These are phyloP conservation scores for Leishmania braziliensis DNA, from an alignment of 208 protist species.

Conservation along the genomic window DNA sequence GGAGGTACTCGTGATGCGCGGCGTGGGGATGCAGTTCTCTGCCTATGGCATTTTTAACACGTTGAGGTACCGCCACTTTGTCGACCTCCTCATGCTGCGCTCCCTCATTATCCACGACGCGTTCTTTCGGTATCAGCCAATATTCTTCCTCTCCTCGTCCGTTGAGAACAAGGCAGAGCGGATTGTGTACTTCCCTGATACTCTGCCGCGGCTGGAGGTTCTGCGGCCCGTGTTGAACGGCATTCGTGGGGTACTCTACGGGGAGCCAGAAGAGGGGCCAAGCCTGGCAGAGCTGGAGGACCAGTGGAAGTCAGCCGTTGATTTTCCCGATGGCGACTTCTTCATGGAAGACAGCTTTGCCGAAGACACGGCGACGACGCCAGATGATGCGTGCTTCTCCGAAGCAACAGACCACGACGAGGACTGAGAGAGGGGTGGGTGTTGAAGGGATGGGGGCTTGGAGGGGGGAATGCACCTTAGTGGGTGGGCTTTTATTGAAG, in stretches of 20 bases:
- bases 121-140: slow-evolving; percentile 78
- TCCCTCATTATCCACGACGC: slow-evolving; percentile 83
- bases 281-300: slow-evolving; percentile 62
- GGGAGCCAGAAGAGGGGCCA: slow-evolving; percentile 59
- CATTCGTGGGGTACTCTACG: slow-evolving; percentile 74
- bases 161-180: slow-evolving; percentile 65
- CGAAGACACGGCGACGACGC: slow-evolving; percentile 31
- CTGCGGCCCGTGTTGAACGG: slow-evolving; percentile 71
- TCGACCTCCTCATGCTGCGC: slow-evolving; percentile 72
- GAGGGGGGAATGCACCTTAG: neutral
- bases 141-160: slow-evolving; percentile 83
- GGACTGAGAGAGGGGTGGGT: neutral
- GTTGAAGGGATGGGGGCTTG: neutral
- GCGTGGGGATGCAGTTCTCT: slow-evolving; percentile 78
- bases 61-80: slow-evolving; percentile 46
- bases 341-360: slow-evolving; percentile 41
- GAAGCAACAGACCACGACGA: slow-evolving; percentile 18
- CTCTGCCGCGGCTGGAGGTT: slow-evolving; percentile 73
- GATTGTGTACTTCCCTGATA: slow-evolving; percentile 75
- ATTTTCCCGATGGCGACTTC: slow-evolving; percentile 16
- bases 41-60: slow-evolving; percentile 70
- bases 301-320: slow-evolving; percentile 17
- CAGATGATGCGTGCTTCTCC: slow-evolving; percentile 18
- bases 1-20: slow-evolving; percentile 77
- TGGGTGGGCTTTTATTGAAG: neutral